These are phyloP conservation scores for Ulmus americana DNA, from an alignment of 331 rosid species.

Conservation along the genomic window DNA sequence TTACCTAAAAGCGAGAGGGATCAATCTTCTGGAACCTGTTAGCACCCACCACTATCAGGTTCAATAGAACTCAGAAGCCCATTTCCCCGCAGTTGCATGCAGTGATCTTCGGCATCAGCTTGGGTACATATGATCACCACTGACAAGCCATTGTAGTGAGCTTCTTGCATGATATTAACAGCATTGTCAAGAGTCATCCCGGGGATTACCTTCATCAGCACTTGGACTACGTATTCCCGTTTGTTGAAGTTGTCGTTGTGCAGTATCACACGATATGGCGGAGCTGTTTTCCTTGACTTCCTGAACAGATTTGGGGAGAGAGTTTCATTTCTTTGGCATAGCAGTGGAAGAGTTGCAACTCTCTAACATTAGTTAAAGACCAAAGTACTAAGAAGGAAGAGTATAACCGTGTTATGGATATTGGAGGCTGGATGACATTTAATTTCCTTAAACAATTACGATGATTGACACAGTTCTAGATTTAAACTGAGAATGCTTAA, in stretches of 20 bases:
- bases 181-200: conserved; percentile 88
- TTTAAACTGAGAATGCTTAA: no score
- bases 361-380: no score
- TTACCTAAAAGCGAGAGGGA: conserved; percentile 8
- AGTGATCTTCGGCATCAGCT: conserved; percentile 89
- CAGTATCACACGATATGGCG: conserved; percentile 70
- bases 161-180: conserved; percentile 92
- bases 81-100: conserved; percentile 79
- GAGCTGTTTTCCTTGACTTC: conserved; percentile 60
- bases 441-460: no score
- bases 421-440: no score
- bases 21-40: background rate
- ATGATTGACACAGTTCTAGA: no score
- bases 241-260: conserved; percentile 83
- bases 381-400: no score
- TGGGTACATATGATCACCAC: conserved; percentile 80
- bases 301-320: conserved; percentile 30
- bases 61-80: conserved; percentile 89
- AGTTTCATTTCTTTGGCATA: no score
- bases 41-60: conserved; percentile 77
- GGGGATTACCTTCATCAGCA: conserved; percentile 89
- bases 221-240: conserved; percentile 88
- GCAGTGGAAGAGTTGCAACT: no score
- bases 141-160: conserved; percentile 69
- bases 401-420: no score